Base-by-base conservation (phyloP, 2,329 filamentous ascomycete species). In the Penicillium sumatraense region DNA sequence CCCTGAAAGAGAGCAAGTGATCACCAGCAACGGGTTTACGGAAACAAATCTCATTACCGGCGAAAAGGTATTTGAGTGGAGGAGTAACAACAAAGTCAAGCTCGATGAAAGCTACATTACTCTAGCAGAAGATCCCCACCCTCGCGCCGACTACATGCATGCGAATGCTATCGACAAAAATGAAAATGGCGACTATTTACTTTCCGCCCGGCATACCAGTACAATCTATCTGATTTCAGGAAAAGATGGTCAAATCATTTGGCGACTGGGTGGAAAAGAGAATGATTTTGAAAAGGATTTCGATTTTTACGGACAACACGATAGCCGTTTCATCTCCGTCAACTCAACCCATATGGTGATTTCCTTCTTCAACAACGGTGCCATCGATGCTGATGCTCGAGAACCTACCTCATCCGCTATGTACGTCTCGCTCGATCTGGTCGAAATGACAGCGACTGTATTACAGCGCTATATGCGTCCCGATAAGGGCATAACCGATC, bases 91-190 rank as follows among this genome's bases (percentile, higher is more conserved):
- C 13, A 24, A 24, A 20, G 41, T 51, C 13, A 20, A 18, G 14
- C 38, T 21, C 38, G 20, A 41, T 13, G 38, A 41, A 41, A 41
- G 38, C 14, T 41, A 21, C 21, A 20, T 31, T n/a, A 26, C 23
- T n/a, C 11, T 33, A 8, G 24, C 13, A 16, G 14, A 24, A 21
- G 57, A 54, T 41, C 11, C 9, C 7, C 38, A 41, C 13, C 27
- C 33, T 14, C 14, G 7, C 14, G 33, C 7, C 7, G 33, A 36
- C 14, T 59, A 41, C n/a, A 48, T 53, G 23, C 67, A 69, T 41
- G 57, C 61, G 46, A 70, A 70, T 50, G 59, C 64, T 5, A 53
- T 68, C 21, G 67, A 68, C 53, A 68, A 66, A 50, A 65, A 64
- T 42, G 45, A 53, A 2, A 45, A 64, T 23, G 67, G 67, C 11